Evolutionary conservation across 106 monocot genomes (phyloP).

Genomic region (Allium fistulosum): DNA sequence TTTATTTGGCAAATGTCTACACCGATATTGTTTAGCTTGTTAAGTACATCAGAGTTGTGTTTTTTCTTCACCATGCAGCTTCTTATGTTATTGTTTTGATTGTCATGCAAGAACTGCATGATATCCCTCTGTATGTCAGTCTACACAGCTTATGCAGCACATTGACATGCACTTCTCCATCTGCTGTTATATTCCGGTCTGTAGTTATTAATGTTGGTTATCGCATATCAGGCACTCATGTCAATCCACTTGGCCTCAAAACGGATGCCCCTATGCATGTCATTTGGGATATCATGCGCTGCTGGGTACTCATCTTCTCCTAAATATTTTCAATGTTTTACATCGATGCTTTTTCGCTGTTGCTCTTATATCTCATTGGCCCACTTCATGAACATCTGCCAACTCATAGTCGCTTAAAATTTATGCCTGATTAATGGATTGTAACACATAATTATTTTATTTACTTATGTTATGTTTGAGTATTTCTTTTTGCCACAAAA

Average conservation of each 20-base stretch:
- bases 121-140: conserved; percentile 81
- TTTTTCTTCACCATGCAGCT: background rate
- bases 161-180: conserved; percentile 84
- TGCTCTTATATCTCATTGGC: background rate
- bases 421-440: too few species aligned
- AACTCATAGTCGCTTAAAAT: too few species aligned
- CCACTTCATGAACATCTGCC: background rate
- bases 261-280: conserved; percentile 85
- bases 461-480: background rate
- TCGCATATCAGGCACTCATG: conserved; percentile 85
- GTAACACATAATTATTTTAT: background rate
- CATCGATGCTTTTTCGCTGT: background rate
- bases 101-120: conserved; percentile 62
- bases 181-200: conserved; percentile 79
- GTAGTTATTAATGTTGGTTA: conserved; percentile 90
- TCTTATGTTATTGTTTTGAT: background rate
- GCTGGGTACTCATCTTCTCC: conserved; percentile 52
- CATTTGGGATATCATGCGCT: conserved; percentile 98
- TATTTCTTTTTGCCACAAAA: background rate
- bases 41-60: too few species aligned
- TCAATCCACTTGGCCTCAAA: conserved; percentile 83
- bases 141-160: conserved; percentile 81
- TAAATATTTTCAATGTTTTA: background rate
- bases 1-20: background rate
- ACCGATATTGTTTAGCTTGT: too few species aligned